Evolutionary conservation across 2,329 filamentous ascomycete genomes (phyloP).

Genomic region (Exophiala aquamarina): DNA sequence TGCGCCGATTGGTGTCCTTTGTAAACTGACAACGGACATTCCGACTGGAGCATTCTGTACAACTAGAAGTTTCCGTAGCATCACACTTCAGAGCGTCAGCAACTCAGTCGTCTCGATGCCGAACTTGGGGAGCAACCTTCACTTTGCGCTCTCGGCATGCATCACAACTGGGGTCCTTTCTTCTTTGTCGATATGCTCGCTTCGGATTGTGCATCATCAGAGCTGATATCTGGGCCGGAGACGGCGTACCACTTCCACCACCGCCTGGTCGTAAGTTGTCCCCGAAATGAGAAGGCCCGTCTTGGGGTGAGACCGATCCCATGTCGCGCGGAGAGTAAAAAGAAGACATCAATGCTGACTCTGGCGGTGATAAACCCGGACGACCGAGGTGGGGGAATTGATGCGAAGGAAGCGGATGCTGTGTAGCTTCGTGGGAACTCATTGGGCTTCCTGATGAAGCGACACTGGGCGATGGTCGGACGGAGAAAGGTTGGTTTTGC

Average conservation of each 20-base stretch:
- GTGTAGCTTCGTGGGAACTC: slow-evolving; percentile 11
- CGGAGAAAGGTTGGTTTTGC: slow-evolving; percentile 13
- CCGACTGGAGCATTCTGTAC: slow-evolving; percentile 93
- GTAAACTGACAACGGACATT: slow-evolving; percentile 99
- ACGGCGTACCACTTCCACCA: slow-evolving; percentile 15
- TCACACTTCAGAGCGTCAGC: slow-evolving; percentile 64
- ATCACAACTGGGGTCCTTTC: slow-evolving; percentile 97
- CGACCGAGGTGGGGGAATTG: slow-evolving; percentile 10
- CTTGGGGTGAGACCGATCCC: slow-evolving; percentile 40
- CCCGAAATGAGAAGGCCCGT: slow-evolving; percentile 35
- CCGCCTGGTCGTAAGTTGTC: slow-evolving; percentile 29
- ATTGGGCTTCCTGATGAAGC: slow-evolving; percentile 8
- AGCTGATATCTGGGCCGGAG: slow-evolving; percentile 35
- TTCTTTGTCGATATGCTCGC: slow-evolving; percentile 86
- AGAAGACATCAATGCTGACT: slow-evolving; percentile 18
- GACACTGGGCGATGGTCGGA: slow-evolving; percentile 12
- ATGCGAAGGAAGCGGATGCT: slow-evolving; percentile 6
- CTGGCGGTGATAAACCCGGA: slow-evolving; percentile 10
- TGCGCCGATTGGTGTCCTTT: slow-evolving; percentile 95
- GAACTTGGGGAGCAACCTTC: slow-evolving; percentile 46
- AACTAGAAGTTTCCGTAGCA: slow-evolving; percentile 92
- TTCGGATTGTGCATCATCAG: slow-evolving; percentile 73
- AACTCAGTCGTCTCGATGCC: neutral
- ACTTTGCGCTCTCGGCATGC: slow-evolving; percentile 84
- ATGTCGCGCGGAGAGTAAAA: slow-evolving; percentile 42